phyloP scores from a whole-genome alignment of 495 filamentous ascomycete genomes.

The Lineolata rhizophorae region DNA sequence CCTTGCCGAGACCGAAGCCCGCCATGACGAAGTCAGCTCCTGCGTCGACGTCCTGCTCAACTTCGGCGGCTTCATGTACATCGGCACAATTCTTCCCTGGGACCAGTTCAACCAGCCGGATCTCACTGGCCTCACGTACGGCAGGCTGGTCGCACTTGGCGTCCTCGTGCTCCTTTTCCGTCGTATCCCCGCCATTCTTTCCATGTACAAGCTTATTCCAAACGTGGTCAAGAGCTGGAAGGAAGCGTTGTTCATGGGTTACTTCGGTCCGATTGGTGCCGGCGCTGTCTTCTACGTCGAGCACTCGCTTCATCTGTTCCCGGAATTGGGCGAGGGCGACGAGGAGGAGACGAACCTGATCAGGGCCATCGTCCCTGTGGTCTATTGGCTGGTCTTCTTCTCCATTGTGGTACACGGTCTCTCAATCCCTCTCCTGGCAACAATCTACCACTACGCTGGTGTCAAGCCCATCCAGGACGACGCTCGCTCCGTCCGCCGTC shows the following conservation, averaged over 20 bases:
- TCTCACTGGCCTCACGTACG: conserved; percentile 4
- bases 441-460: conserved; percentile 22
- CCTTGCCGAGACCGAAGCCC: conserved; percentile 5
- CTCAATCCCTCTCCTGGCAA: conserved; percentile 29
- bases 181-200: conserved; percentile 5
- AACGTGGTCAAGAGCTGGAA: conserved; percentile 5
- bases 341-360: conserved; percentile 28
- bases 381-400: conserved; percentile 36
- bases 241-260: conserved; percentile 7
- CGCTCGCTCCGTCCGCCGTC: conserved; percentile 25
- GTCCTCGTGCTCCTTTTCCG: conserved; percentile 5
- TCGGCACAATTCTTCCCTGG: conserved; percentile 20
- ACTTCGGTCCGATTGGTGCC: conserved; percentile 6
- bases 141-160: conserved; percentile 4
- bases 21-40: conserved; percentile 6
- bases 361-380: conserved; percentile 26
- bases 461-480: conserved; percentile 29
- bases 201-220: conserved; percentile 5
- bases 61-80: conserved; percentile 23
- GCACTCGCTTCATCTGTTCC: conserved; percentile 31
- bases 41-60: conserved; percentile 14
- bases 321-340: conserved; percentile 26
- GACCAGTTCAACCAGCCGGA: conserved; percentile 4
- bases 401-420: conserved; percentile 35
- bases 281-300: conserved; percentile 8